Evolutionary conservation across 352 stramenopile genomes (phyloP), one percentile per base, ranked within the genome.

Genomic region (Globisporangium ultimum): DNA sequence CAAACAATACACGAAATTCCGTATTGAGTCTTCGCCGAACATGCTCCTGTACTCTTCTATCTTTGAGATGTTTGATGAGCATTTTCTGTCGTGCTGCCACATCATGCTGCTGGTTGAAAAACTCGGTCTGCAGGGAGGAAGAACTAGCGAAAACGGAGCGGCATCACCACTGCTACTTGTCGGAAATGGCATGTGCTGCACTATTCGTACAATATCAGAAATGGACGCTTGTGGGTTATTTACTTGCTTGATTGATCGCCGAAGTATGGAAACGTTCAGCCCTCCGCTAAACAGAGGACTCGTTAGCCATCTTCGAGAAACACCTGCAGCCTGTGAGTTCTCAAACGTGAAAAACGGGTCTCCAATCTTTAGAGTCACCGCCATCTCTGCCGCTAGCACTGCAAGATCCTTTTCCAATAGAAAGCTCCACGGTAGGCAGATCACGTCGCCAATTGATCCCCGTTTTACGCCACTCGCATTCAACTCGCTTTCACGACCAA

Each of bases 331-430:
- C 21, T 62, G 32, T 2, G 13, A 58, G 5, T 18, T 43, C 0
- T 41, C 50, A 15, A 38, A 55, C 8, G 10, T 18, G 36, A 77
- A 80, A 13, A 64, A 62, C 0, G 67, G 66, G 20, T 89, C 68
- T 0, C 77, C 82, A 17, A 74, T 63, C 3, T 72, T 62, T 10
- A 90, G 56, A 11, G 82, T 91, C 18, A 87, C 48, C 0, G 66
- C 66, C 70, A 93, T 82, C 45, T 87, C 72, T 8, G 74, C 63
- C 21, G 67, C 52, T 1, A 93, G 59, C 13, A 80, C 63, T 11
- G 70, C 83, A 10, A 93, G 14, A 14, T 87, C 74, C 57, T 90
- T n/a, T 91, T 93, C 74, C 0, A 93, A 58, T 48, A 77, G 60
- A 24, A 74, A 76, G 40, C 70, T 70, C 82, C 82, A 91, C 0